phyloP scores from a whole-genome alignment of 331 rosid genomes.

The Rhamnella rubrinervis region DNA sequence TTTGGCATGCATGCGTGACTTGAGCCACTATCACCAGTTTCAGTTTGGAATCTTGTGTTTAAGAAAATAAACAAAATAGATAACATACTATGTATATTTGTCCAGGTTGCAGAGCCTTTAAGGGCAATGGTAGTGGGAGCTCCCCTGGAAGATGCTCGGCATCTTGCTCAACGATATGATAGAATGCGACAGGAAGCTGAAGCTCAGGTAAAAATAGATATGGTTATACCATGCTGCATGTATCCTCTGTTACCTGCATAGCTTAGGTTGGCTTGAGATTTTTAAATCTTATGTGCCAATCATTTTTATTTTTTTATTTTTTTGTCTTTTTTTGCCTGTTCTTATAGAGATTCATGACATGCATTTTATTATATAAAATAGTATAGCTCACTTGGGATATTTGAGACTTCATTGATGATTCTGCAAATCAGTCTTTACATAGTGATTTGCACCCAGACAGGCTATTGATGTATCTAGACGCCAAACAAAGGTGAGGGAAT shows the following conservation, averaged over 20 bases:
- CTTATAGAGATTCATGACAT: neutral
- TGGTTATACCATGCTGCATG: slow-evolving; percentile 20
- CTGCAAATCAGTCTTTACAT: slow-evolving; percentile 32
- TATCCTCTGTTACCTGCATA: neutral
- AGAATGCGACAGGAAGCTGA: slow-evolving; percentile 88
- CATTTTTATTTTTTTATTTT: neutral
- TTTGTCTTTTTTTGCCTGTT: neutral
- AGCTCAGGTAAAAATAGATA: slow-evolving; percentile 67
- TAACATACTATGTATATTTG: neutral
- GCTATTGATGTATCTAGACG: slow-evolving; percentile 86
- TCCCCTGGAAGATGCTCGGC: slow-evolving; percentile 93
- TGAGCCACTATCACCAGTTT: too few species aligned
- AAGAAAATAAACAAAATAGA: too few species aligned
- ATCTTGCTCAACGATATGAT: slow-evolving; percentile 88
- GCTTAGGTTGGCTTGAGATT: neutral
- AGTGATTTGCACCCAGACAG: slow-evolving; percentile 57
- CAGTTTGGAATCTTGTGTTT: too few species aligned
- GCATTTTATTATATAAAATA: neutral
- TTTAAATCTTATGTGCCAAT: neutral
- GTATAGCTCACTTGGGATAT: neutral
- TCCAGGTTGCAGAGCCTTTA: slow-evolving; percentile 85
- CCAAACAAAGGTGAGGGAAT: slow-evolving; percentile 69
- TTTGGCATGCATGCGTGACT: too few species aligned
- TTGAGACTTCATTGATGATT: slow-evolving; percentile 7
- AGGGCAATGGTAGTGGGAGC: slow-evolving; percentile 91